Evolutionary conservation across 768 basidiomycete genomes (phyloP), one percentile per base, ranked within the genome.

Genomic region (Gymnopilus junonius): DNA sequence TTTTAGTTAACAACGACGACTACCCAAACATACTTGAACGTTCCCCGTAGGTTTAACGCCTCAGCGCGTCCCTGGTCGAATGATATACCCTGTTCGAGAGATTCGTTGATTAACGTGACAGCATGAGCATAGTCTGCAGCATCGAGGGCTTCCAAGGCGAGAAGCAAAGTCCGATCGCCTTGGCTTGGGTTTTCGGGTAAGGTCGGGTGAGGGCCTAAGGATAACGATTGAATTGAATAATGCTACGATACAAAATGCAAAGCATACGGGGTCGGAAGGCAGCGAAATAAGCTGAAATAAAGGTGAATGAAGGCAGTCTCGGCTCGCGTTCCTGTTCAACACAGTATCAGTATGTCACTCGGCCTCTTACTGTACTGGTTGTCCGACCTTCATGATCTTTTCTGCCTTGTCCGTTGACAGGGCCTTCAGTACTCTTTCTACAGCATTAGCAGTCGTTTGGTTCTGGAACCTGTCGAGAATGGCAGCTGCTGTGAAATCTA

Each of bases 401-500:
- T 84, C 76, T 0, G 94, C 92, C 74, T 91, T 90, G 70, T 87
- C 80, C 1, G 83, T 76, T 0, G 97, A 84, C 32, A 97, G 76
- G 64, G 88, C 88, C 77, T 96, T 95, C 71, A 99, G 77, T 20
- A 97, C 93, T n/a, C 95, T 87, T 74, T 99, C 97, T 8, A 99
- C 94, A 0, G 92, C 81, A 56, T 87, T 83, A 4, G 91, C 87
- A 1, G 95, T 90, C 0, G 79, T 68, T 65, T 92, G 87, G 71
- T 96, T 94, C 72, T 89, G 84, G 87, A 99, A 97, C 70, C 90
- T 89, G 75, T 96, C 94, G 42, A 99, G 84, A 66, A 99, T 97
- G 15, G 96, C 95, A 0, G 93, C 90, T n/a, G 97, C 94, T 0
- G 97, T 98, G 81, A 89, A 99, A 75, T 99, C 97, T 95, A 65